Conservation (phyloP, 805 yeast genomes). For the Candida sphagnicola region DNA sequence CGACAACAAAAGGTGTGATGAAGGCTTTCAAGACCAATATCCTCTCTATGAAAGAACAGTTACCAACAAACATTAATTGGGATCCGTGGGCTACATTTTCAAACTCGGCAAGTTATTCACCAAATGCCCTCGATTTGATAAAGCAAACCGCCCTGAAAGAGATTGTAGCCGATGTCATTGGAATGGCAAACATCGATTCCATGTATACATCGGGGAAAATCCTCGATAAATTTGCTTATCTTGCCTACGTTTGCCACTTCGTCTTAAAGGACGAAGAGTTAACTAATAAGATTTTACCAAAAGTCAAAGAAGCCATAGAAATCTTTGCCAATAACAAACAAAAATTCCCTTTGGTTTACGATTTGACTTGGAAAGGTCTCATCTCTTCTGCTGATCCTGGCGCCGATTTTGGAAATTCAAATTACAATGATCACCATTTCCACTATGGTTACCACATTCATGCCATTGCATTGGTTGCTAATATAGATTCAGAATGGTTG, state of each 20-base stretch:
- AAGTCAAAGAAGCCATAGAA: constrained; percentile 63
- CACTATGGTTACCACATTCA: constrained; percentile 74
- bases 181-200: constrained; percentile 66
- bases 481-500: constrained; percentile 46
- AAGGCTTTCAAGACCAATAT: constrained; percentile 38
- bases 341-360: constrained; percentile 71
- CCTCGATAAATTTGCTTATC: constrained; percentile 85
- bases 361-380: constrained; percentile 73
- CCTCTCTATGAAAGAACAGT: constrained; percentile 38
- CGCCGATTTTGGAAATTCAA: constrained; percentile 70
- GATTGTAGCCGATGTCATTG: constrained; percentile 49
- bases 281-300: constrained; percentile 49
- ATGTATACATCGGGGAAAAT: constrained; percentile 90
- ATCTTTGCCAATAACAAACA: constrained; percentile 71
- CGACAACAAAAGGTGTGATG: constrained; percentile 49
- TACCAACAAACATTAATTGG: constrained; percentile 39
- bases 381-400: constrained; percentile 62
- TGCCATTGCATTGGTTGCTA: constrained; percentile 61
- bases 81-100: constrained; percentile 58
- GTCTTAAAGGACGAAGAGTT: constrained; percentile 55
- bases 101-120: constrained; percentile 24
- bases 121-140: constrained; percentile 33
- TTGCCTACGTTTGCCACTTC: constrained; percentile 67
- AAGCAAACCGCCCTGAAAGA: constrained; percentile 50
- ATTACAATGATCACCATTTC: constrained; percentile 73